Conservation (phyloP, 768 basidiomycete species). For the Trametes punicea region DNA sequence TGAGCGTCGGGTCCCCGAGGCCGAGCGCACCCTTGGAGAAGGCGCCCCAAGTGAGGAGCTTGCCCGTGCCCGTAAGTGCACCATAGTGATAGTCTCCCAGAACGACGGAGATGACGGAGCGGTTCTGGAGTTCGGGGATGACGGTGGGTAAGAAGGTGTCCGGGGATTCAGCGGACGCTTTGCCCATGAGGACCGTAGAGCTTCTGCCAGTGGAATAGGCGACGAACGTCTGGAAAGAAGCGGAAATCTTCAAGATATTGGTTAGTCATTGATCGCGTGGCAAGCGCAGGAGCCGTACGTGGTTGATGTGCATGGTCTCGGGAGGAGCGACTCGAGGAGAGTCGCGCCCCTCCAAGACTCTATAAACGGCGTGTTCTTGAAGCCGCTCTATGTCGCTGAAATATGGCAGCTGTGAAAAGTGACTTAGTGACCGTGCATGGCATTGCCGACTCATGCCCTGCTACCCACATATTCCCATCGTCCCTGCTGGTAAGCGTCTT, state of each 20-base stretch:
- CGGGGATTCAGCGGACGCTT: constrained; percentile 27
- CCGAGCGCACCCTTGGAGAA: constrained; percentile 82
- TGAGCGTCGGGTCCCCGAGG: constrained; percentile 65
- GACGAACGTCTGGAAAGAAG: constrained; percentile 77
- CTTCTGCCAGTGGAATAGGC: constrained; percentile 71
- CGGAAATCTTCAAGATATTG: constrained; percentile 59
- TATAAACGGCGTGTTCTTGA: constrained; percentile 36
- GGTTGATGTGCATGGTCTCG: constrained; percentile 61
- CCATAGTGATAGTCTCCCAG: constrained; percentile 92
- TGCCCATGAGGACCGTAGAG: constrained; percentile 75
- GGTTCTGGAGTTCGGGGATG: constrained; percentile 71
- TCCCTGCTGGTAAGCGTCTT: constrained; percentile 37
- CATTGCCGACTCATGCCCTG: background rate
- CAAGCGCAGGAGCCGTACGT: constrained; percentile 48
- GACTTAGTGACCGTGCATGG: background rate
- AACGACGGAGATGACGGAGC: constrained; percentile 78
- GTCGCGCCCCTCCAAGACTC: constrained; percentile 28
- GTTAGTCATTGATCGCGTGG: constrained; percentile 14
- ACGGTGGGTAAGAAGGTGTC: constrained; percentile 44
- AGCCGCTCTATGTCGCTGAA: constrained; percentile 66
- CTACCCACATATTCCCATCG: constrained; percentile 70
- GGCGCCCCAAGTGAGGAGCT: constrained; percentile 77
- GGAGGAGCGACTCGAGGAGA: constrained; percentile 32
- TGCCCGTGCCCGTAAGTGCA: constrained; percentile 76
- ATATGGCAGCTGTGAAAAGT: constrained; percentile 53